phyloP scores from a whole-genome alignment of 495 filamentous ascomycete species.

The Geopyxis carbonaria region DNA sequence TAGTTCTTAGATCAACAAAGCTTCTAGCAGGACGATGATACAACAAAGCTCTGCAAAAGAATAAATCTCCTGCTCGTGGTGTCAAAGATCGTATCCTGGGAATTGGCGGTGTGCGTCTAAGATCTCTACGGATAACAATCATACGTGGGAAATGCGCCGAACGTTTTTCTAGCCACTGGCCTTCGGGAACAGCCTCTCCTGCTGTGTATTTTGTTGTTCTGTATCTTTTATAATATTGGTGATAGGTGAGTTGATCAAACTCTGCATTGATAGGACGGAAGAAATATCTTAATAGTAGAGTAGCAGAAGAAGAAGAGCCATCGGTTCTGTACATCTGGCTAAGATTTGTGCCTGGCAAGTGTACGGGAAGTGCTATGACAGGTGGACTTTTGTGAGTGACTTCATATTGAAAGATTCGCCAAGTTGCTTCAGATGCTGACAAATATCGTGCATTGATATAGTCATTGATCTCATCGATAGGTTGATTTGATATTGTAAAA shows the following conservation, averaged over 20 bases:
- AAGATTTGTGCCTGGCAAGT: slow-evolving; percentile 2
- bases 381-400: slow-evolving; percentile 2
- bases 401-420: slow-evolving; percentile 9
- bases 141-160: too few relatives aligned
- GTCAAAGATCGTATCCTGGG: slow-evolving; percentile 2
- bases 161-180: too few relatives aligned
- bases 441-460: slow-evolving; percentile 14
- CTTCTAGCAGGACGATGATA: neutral
- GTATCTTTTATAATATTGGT: slow-evolving; percentile 4
- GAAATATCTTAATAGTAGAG: slow-evolving; percentile 7
- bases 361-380: slow-evolving; percentile 5
- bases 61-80: slow-evolving; percentile 6
- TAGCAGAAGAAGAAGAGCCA: neutral
- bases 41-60: slow-evolving; percentile 8
- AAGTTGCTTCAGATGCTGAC: slow-evolving; percentile 2
- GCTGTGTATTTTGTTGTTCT: too few relatives aligned
- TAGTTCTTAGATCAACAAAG: neutral
- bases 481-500: neutral
- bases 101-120: too few relatives aligned
- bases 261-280: neutral
- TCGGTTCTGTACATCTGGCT: slow-evolving; percentile 5
- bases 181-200: too few relatives aligned
- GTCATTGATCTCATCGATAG: slow-evolving; percentile 5
- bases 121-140: too few relatives aligned
- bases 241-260: slow-evolving; percentile 4